Evolutionary conservation across 1,284 basidiomycete genomes (phyloP), one percentile per base, ranked within the genome.

Genomic region (Ceratorhiza oryzae-sativae): DNA sequence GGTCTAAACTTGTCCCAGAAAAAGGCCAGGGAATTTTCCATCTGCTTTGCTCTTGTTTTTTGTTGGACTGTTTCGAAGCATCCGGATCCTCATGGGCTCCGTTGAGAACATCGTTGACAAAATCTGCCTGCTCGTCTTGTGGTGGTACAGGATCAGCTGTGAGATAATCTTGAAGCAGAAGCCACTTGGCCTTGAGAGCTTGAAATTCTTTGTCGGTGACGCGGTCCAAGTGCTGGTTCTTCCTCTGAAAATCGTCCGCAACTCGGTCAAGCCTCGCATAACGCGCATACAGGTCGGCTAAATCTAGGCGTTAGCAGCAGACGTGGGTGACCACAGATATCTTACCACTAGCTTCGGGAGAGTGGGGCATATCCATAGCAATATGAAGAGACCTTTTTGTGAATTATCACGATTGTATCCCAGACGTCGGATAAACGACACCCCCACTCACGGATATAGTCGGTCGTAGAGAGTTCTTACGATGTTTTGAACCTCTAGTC

Each of bases 401-500:
- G n/a, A n/a, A n/a, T n/a, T n/a, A n/a, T n/a, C n/a, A n/a, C n/a
- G n/a, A n/a, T n/a, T n/a, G n/a, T n/a, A n/a, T n/a, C n/a, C n/a
- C n/a, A n/a, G n/a, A 46, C 2, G 25, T 30, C 15, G 5, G 9
- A 8, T 9, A 5, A 49, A 48, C 27, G 45, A 42, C 12, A 4
- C 34, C 25, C 1, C 8, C n/a, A 61, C 70, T 34, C 20, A 71
- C 70, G 58, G 70, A 36, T 71, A 71, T 1, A 61, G 8, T 15
- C 32, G 9, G 25, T 60, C 46, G 46, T 61, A 60, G 10, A 39
- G 32, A 15, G 25, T 42, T 20, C 70, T 56, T 20, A 71, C 41
- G 9, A 61, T 41, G 34, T 61, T 49, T 23, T 51, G 70, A 27
- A 71, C 36, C 46, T 71, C 70, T n/a, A 61, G 45, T n/a, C 23